Percentiles rank a stretch among this genome's conserved stretches.
Evolutionary conservation across 1,284 basidiomycete species (phyloP).

Genomic region (Sporisorium graminicola): DNA sequence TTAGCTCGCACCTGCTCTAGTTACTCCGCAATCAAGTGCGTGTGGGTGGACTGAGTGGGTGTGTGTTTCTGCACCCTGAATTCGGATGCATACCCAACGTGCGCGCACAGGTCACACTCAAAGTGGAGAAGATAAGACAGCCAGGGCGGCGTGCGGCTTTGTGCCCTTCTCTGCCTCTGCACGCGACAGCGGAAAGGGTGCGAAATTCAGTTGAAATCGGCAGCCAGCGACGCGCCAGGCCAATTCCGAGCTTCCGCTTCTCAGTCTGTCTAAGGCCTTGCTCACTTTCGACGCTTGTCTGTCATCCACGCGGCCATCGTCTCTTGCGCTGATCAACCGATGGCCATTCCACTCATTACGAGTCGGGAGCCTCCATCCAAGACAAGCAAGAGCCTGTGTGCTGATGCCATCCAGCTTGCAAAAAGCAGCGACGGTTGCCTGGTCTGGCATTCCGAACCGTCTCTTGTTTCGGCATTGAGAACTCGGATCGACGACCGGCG

Average conservation of each 20-base stretch:
- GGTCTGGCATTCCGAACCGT: no score
- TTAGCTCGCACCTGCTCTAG: neutral
- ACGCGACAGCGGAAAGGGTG: constrained; percentile 3
- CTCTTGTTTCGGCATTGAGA: no score
- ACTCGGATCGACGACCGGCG: neutral
- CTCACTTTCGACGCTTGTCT: no score
- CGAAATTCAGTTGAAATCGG: neutral
- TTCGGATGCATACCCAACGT: constrained; percentile 3
- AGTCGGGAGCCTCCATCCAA: neutral
- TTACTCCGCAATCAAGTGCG: neutral
- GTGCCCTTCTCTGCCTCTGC: neutral
- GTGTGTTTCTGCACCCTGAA: constrained; percentile 6
- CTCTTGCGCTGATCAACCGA: neutral
- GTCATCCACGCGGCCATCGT: no score
- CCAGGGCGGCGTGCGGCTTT: neutral
- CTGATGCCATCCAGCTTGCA: neutral
- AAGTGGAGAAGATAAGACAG: constrained; percentile 1
- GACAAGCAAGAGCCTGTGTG: neutral
- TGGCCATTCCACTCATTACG: neutral
- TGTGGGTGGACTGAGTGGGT: neutral
- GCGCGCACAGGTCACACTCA: constrained; percentile 6
- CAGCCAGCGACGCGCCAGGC: neutral
- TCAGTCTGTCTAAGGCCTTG: neutral
- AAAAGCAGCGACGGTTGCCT: neutral
- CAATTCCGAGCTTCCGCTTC: constrained; percentile 6